Base-by-base conservation (phyloP, 139 green algal genomes). In the Volvox africanus region DNA sequence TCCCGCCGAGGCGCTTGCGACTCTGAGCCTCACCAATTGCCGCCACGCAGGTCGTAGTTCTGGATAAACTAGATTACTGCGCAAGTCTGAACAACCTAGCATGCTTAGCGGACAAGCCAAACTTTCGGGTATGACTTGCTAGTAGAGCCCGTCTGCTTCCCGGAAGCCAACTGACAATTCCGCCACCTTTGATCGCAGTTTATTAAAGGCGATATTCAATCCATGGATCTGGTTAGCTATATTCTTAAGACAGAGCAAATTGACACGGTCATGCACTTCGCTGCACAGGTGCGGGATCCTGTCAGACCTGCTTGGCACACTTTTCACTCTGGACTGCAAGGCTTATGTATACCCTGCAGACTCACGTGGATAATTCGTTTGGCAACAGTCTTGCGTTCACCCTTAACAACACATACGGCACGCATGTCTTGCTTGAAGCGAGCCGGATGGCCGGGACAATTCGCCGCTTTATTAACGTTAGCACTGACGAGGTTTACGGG, bases 191-290 rank as follows among this genome's bases (percentile, higher is more conserved):
- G 21, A 1, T 36, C 62, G 86, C 92, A 97, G 95, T 99, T 99
- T 69, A 94, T 99, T 80, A 98, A 98, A 86, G 98, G 98, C 24
- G 97, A 99, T 94, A 97, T 99, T 50, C 96, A 97, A 88, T 97
- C 92, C 28, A 95, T 96, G 36, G 98, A 99, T 94, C 94, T 99
- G 61, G 62, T 99, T 17, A 95, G 86, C 79, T 98, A 97, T 81
- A 86, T 99, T 13, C 92, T 99, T 30, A 69, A 94, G 21, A 94
- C 93, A 0, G 96, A 99, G 88, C 30, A 97, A 13, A 97, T 99
- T 28, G 98, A 99, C 95, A 99, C 98, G 18, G 94, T 99, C 35
- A 98, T 99, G 97, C 98, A 99, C 95, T 99, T 99, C 92, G 98
- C 98, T 0, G 98, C 98, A 5, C 96, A 97, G 95, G 95, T 95